phyloP scores from a whole-genome alignment of 257 asterid genomes.

The Solanum chilense region DNA sequence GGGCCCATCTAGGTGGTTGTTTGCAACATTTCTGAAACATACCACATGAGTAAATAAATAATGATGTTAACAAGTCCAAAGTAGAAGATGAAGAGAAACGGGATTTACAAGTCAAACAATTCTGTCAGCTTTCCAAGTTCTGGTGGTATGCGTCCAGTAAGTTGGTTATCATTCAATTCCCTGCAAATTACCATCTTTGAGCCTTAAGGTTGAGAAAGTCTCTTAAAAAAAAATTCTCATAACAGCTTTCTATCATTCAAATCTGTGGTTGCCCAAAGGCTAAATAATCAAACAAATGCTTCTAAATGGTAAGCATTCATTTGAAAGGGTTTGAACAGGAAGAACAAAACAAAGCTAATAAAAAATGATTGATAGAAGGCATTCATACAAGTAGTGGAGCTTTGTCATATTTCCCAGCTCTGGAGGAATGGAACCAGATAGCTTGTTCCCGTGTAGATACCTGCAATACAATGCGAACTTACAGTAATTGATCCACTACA shows the following conservation, averaged over 20 bases:
- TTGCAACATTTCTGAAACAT: conserved; percentile 76
- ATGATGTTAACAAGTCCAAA: not conserved
- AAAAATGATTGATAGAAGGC: not conserved
- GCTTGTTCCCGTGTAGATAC: conserved; percentile 85
- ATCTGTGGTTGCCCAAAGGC: not conserved
- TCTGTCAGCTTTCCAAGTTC: conserved; percentile 94
- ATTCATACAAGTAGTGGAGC: conserved; percentile 73
- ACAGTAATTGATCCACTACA: not conserved
- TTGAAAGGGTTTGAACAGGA: not conserved
- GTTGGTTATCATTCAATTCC: conserved; percentile 80
- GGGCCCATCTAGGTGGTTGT: conserved; percentile 68
- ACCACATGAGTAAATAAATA: not conserved
- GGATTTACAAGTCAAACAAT: conserved; percentile 68
- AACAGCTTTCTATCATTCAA: not conserved
- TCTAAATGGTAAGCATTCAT: not conserved
- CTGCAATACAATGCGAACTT: conserved; percentile 13
- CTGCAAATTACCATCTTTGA: conserved; percentile 14
- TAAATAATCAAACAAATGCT: not conserved
- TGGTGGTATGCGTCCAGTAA: conserved; percentile 67
- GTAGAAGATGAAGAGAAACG: not conserved
- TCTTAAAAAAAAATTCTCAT: not conserved
- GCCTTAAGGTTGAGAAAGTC: not conserved
- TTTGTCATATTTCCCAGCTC: conserved; percentile 97
- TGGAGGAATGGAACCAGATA: conserved; percentile 78
- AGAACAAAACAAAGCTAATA: not conserved